Evolutionary conservation across 306 rosid genomes (phyloP), one percentile per base, ranked within the genome.

Genomic region (Vigna hirtella): DNA sequence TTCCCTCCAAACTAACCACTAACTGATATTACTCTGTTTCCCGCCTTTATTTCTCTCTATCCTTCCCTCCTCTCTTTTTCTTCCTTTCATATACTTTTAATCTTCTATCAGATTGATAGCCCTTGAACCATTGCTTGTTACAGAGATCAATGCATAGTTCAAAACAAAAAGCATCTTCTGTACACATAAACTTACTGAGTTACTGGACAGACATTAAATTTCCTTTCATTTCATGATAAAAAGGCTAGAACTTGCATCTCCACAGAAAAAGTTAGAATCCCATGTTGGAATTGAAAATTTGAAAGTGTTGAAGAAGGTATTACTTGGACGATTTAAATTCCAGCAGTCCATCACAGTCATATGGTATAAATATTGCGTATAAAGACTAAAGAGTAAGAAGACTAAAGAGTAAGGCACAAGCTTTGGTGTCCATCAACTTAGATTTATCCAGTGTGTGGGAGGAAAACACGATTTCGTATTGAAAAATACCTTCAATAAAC

Each of bases 401-500:
- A 20, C 1, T 20, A 20, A 20, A 20, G 22, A 20, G 22, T 20
- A 20, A 20, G 13, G 40, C 11, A 58, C 65, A 77, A 51, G 55
- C 53, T 69, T 77, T 55, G 43, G 50, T 42, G 58, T 68, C 30
- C 22, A 53, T 20, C n/a, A 43, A 77, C 57, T 67, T 59, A 36
- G 18, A 69, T 77, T 56, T 66, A 79, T 52, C 52, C 73, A 66
- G 82, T 13, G 3, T 55, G 17, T 9, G 70, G 49, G 66, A 79
- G 28, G 78, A 79, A 68, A 53, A 40, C 48, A 42, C 30, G 51
- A 32, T 78, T 62, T 61, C 22, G 73, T 52, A 52, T 36, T 53
- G 66, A 72, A 38, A 70, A 66, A 26, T 84, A 94, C 98, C 97
- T 94, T 92, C 75, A 94, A 77, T 50, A 94, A 88, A 61, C 98